A percentile compares a stretch with the other conserved stretches of the same genome.
phyloP scores from a whole-genome alignment of 306 rosid species.

The Calophaca sinica region DNA sequence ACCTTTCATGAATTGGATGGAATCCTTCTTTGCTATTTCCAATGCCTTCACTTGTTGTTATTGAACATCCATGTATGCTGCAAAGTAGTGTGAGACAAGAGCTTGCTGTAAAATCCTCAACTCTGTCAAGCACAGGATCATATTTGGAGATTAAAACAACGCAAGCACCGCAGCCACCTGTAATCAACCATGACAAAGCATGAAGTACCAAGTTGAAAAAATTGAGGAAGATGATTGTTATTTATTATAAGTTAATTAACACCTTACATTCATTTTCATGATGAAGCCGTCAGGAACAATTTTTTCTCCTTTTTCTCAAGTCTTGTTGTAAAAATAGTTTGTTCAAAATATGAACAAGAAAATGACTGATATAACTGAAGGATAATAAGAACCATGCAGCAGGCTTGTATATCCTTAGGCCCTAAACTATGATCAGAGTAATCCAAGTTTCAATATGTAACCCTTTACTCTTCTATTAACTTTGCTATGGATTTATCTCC shows the following conservation, averaged over 20 bases:
- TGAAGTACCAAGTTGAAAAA: constrained; percentile 34
- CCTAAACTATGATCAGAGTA: constrained; percentile 21
- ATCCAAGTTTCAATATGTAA: constrained; percentile 10
- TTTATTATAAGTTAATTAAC: too few species aligned
- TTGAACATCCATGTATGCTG: constrained; percentile 71
- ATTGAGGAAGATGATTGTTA: background rate
- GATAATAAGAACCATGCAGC: background rate
- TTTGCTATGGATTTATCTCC: background rate
- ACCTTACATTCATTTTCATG: background rate
- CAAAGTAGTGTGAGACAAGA: constrained; percentile 90
- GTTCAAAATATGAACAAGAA: background rate
- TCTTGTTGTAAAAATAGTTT: too few species aligned
- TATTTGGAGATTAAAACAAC: constrained; percentile 85
- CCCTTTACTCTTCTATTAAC: background rate
- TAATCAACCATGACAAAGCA: constrained; percentile 40
- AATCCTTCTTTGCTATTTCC: constrained; percentile 83
- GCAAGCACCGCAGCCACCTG: constrained; percentile 99
- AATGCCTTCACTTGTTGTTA: constrained; percentile 87
- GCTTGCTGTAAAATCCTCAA: constrained; percentile 71
- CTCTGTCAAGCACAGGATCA: constrained; percentile 62
- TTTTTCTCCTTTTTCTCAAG: too few species aligned
- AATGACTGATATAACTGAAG: constrained; percentile 10
- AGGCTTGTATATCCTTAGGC: background rate
- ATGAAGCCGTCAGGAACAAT: background rate
- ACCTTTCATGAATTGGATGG: constrained; percentile 81